Base-by-base conservation (phyloP, 176 grass and related monocot species). In the Avena atlantica region DNA sequence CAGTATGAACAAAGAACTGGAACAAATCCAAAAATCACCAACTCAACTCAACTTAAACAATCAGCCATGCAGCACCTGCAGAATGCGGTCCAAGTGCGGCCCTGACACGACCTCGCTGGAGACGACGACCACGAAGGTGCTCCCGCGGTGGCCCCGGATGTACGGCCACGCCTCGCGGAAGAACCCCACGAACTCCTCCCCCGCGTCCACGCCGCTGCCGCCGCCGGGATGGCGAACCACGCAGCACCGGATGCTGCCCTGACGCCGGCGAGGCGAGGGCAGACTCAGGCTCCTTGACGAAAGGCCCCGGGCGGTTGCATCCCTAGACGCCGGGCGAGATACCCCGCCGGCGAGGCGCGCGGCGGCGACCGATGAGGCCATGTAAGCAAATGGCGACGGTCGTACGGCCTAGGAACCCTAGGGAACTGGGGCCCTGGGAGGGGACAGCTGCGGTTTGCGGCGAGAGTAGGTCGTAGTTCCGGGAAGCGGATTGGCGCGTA, bases 131-230 rank as follows among this genome's bases (percentile, higher is more conserved):
- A 98, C 90, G 74, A 95, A 98, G 27, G 88, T 94, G 85, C 92
- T 94, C 62, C 93, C 91, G 25, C 92, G 89, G 84, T 98, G 96
- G 15, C 90, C 93, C 50, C 92, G 78, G 74, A 98, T 94, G 62
- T 98, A 98, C 48, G 93, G 92, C 93, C 93, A 98, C 49, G 96
- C 93, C 88, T 96, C 86, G 37, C 90, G 87, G 45, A 98, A 95
- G 82, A 93, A 98, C 25, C 88, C 61, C 0, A 98, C 96, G 24
- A 98, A 94, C 63, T 91, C 83, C 81, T 91, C 84, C n/a, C 87
- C 52, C 8, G 85, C 4, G 8, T 34, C 27, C 68, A 61, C 40
- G 16, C 17, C 74, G 37, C 37, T 19, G 86, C 48, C 50, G 12
- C 36, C 40, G 8, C 69, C 76, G 86, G 47, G 37, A 36, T 24